Evolutionary conservation across 1,284 basidiomycete genomes (phyloP), one percentile per base, ranked within the genome.

Genomic region (Stygiomarasmius scandens): DNA sequence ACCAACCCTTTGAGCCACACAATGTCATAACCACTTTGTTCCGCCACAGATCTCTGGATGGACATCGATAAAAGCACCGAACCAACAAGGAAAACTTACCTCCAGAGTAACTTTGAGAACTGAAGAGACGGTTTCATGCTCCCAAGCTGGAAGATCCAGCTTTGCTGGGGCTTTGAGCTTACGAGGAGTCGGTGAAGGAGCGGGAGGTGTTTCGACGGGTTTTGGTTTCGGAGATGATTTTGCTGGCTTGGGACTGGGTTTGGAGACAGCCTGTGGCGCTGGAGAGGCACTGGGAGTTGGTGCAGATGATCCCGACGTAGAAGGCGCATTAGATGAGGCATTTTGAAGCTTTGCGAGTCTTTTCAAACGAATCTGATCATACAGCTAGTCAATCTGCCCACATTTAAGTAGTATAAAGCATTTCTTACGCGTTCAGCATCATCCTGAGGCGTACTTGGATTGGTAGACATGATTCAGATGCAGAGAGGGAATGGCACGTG

Each of bases 1-100:
- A 84, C 83, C 11, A 97, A 76, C 43, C 79, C 74, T 72, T 95
- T 94, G 57, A 99, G 82, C 90, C 93, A 97, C 27, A 92, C 89
- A 49, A 89, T 74, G 55, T 88, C 81, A 77, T 89, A 91, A 45
- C 82, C 81, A 59, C 78, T 89, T 58, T 75, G 73, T 68, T 93
- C 86, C 0, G 93, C 92, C 3, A 84, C 80, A 2, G 82, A 76
- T 74, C 81, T 83, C 92, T 96, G 66, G 24, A 43, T 24, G 19
- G 25, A 47, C 16, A n/a, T 54, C 10, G 24, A 47, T 16, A 16
- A 43, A 10, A 20, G 12, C 14, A 32, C 22, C 23, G 16, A 58
- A 27, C 58, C 2, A 36, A 10, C 6, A 43, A 52, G 46, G n/a
- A 32, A 16, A 5, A 77, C 85, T 63, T 69, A 94, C 94, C 63